These are phyloP conservation scores for Phytophthora pinifolia DNA, from an alignment of 352 stramenopile species.

Conservation along the genomic window DNA sequence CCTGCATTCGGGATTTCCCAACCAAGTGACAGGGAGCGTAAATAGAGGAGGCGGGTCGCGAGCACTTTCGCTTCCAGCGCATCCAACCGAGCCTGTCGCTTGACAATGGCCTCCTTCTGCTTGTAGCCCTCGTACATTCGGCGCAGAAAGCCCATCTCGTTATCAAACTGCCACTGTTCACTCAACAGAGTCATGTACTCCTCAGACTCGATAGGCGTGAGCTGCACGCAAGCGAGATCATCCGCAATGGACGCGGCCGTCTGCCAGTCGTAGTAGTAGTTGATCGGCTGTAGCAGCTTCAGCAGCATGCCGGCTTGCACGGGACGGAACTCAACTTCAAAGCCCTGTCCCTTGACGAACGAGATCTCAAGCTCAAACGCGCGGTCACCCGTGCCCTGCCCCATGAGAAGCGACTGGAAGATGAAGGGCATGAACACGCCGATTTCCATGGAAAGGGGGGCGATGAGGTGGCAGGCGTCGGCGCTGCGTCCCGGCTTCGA, in stretches of 20 bases:
- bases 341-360: constrained; percentile 33
- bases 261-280: constrained; percentile 73
- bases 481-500: constrained; percentile 30
- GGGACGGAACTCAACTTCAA: constrained; percentile 61
- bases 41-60: constrained; percentile 54
- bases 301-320: constrained; percentile 64
- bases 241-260: constrained; percentile 56
- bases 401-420: constrained; percentile 63
- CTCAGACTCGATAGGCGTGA: constrained; percentile 40
- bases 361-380: constrained; percentile 55
- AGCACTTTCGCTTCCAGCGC: constrained; percentile 63
- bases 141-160: constrained; percentile 43
- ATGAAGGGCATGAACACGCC: constrained; percentile 62
- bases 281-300: constrained; percentile 54
- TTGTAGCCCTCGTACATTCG: constrained; percentile 43
- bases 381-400: constrained; percentile 35
- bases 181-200: constrained; percentile 66
- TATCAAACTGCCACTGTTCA: constrained; percentile 57
- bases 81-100: constrained; percentile 41
- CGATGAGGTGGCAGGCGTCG: constrained; percentile 50
- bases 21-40: constrained; percentile 56
- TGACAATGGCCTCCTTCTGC: constrained; percentile 43
- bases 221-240: constrained; percentile 61
- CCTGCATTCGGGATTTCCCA: constrained; percentile 70
- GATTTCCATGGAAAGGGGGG: constrained; percentile 59